These are phyloP conservation scores for Apiospora arundinis DNA, from an alignment of 2,329 filamentous ascomycete species.

Conservation along the genomic window DNA sequence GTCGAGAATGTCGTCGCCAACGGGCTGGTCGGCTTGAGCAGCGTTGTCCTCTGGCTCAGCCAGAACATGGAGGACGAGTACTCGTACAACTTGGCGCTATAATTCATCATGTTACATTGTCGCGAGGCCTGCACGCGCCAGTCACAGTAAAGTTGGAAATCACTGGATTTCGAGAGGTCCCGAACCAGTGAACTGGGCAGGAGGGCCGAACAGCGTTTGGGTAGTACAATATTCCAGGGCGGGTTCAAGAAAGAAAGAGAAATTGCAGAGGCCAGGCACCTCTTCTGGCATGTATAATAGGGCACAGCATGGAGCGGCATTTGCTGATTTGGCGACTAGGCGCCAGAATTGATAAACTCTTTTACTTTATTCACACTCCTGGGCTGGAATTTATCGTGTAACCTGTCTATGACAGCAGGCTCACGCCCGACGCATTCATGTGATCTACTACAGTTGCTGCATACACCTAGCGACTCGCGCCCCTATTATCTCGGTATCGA, in stretches of 20 bases:
- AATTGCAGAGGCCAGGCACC: not conserved
- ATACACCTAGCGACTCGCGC: not conserved
- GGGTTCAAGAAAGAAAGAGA: not conserved
- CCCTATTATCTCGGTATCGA: not conserved
- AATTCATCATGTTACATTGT: not conserved
- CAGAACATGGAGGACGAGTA: slow-evolving; percentile 79
- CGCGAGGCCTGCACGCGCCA: not conserved
- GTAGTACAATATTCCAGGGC: not conserved
- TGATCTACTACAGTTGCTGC: not conserved
- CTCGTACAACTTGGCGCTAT: slow-evolving; percentile 70
- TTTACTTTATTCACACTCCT: not conserved
- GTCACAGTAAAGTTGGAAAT: not conserved
- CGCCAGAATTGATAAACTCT: slow-evolving; percentile 10
- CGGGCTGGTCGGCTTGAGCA: slow-evolving; percentile 66
- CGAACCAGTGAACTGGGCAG: not conserved
- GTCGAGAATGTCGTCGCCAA: slow-evolving; percentile 72
- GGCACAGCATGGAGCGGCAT: slow-evolving; percentile 12
- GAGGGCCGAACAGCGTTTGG: not conserved
- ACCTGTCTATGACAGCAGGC: not conserved
- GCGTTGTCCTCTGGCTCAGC: slow-evolving; percentile 70
- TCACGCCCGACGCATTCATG: not conserved
- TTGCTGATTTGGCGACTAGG: slow-evolving; percentile 9
- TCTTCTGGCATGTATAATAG: slow-evolving; percentile 16
- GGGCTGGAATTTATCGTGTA: not conserved
- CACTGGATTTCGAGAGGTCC: not conserved